Conservation (phyloP, 176 grass and related monocot genomes). For the Ensete glaucum region DNA sequence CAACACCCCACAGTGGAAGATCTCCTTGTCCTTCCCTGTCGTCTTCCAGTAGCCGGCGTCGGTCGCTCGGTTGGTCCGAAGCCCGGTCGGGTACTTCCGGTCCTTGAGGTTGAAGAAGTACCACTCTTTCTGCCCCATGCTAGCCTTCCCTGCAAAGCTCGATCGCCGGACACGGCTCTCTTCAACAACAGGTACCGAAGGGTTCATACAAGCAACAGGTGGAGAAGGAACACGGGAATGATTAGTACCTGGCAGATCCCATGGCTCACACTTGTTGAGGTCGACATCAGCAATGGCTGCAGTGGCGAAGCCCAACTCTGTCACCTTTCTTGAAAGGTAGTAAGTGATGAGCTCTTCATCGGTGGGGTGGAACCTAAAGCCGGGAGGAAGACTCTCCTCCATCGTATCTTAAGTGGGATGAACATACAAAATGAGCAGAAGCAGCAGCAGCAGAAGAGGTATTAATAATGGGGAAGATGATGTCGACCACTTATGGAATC, state of each 20-base stretch:
- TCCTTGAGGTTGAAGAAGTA: constrained; percentile 24
- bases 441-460: not conserved
- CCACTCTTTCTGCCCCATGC: constrained; percentile 23
- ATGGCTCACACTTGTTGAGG: constrained; percentile 42
- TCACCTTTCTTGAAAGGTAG: constrained; percentile 31
- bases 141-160: constrained; percentile 11
- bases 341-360: constrained; percentile 45
- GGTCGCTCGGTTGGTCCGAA: constrained; percentile 17
- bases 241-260: constrained; percentile 32
- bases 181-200: too few relatives aligned
- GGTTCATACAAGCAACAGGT: not conserved
- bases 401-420: constrained; percentile 5
- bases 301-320: constrained; percentile 30
- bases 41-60: constrained; percentile 26
- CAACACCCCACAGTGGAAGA: constrained; percentile 6
- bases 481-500: not conserved
- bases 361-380: constrained; percentile 42
- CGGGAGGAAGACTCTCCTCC: constrained; percentile 35
- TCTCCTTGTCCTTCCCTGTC: constrained; percentile 23
- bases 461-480: not conserved
- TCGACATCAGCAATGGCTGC: constrained; percentile 39
- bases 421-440: constrained; percentile 6
- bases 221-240: too few relatives aligned
- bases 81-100: constrained; percentile 19
- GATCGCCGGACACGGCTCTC: too few relatives aligned